Conservation (phyloP, 1,284 basidiomycete genomes). For the Apiotrichum montevideense region DNA sequence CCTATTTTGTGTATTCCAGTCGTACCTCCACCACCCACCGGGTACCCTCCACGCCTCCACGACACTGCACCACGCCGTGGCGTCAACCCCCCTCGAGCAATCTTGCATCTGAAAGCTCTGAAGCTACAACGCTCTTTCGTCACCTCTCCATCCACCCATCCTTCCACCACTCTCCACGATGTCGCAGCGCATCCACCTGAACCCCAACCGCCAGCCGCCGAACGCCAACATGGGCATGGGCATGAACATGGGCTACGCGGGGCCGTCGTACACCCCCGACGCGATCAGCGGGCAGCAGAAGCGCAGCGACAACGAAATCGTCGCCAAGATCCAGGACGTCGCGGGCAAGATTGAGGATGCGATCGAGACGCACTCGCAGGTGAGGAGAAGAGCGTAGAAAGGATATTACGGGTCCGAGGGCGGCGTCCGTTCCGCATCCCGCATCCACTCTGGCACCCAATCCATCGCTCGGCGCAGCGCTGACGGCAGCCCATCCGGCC, state of each 20-base stretch:
- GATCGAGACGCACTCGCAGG: constrained; percentile 83
- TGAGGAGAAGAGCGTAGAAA: constrained; percentile 15
- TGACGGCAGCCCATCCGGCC: constrained; percentile 68
- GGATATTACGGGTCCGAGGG: no score
- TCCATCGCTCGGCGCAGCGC: no score
- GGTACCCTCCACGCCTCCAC: background rate
- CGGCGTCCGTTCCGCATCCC: no score
- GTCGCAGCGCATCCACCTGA: constrained; percentile 46
- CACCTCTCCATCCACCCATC: constrained; percentile 25
- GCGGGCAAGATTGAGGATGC: constrained; percentile 82
- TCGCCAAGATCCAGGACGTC: constrained; percentile 73
- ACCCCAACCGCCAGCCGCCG: constrained; percentile 41
- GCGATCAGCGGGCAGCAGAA: constrained; percentile 43
- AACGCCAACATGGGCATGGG: constrained; percentile 1
- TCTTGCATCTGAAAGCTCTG: background rate
- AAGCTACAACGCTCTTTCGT: background rate
- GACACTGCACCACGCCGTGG: background rate
- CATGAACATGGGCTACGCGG: constrained; percentile 23
- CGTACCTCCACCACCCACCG: background rate
- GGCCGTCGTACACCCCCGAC: constrained; percentile 40
- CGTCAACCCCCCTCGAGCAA: background rate
- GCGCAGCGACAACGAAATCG: constrained; percentile 58
- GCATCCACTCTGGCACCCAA: no score
- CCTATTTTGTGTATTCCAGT: background rate
- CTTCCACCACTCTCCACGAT: constrained; percentile 39